phyloP scores from a whole-genome alignment of 2,329 filamentous ascomycete genomes.

The Ophiocordyceps sinensis region DNA sequence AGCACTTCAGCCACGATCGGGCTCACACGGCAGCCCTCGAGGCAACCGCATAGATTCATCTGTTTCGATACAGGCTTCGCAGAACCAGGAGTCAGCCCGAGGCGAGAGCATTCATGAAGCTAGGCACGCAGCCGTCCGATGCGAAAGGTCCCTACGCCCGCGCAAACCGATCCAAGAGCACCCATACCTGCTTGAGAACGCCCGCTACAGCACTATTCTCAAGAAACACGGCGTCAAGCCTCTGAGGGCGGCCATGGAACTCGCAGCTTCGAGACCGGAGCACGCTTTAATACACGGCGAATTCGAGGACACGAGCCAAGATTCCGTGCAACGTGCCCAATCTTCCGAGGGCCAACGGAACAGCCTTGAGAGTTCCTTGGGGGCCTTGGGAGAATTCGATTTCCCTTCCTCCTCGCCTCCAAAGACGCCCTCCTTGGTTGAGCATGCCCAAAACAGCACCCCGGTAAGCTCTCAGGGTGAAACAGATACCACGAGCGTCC shows the following conservation, averaged over 20 bases:
- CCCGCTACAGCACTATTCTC: conserved; percentile 35
- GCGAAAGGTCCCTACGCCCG: conserved; percentile 38
- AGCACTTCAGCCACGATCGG: not conserved
- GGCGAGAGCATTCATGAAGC: conserved; percentile 5
- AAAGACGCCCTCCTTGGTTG: conserved; percentile 12
- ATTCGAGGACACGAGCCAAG: conserved; percentile 37
- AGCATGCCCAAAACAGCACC: conserved; percentile 15
- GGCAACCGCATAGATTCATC: not conserved
- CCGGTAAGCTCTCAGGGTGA: conserved; percentile 18
- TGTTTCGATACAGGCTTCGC: not conserved
- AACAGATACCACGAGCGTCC: conserved; percentile 22
- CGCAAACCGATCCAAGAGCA: conserved; percentile 48
- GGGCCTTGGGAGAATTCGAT: conserved; percentile 8
- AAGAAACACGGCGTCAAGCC: conserved; percentile 41
- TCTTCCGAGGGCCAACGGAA: conserved; percentile 21
- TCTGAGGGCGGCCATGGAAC: conserved; percentile 24
- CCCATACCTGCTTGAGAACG: conserved; percentile 42
- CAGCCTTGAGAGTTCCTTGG: conserved; percentile 6
- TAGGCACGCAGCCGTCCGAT: conserved; percentile 15
- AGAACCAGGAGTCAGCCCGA: not conserved
- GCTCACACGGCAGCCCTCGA: not conserved
- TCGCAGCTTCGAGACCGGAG: conserved; percentile 16
- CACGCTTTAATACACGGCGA: conserved; percentile 36
- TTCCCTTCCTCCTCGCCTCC: conserved; percentile 15
- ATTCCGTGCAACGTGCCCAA: conserved; percentile 14